Evolutionary conservation across 345 rosid species (phyloP).

Genomic region (Sonneratia caseolaris): DNA sequence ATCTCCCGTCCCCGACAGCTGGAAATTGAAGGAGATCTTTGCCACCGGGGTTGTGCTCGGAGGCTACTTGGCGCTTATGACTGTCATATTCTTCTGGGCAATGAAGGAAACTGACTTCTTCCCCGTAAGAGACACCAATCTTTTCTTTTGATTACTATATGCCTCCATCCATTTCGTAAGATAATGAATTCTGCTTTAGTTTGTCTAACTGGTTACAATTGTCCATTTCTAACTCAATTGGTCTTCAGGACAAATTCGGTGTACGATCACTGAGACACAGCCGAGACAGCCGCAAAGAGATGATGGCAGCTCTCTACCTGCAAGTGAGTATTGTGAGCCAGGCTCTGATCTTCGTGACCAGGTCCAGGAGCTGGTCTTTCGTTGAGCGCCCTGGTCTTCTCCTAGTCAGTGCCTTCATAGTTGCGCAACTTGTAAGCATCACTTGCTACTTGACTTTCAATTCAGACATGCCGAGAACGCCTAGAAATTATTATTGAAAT

Average conservation of each 20-base stretch:
- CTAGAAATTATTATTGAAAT: too few species aligned
- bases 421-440: too few species aligned
- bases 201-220: background rate
- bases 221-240: background rate
- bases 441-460: too few species aligned
- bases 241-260: conserved; percentile 28
- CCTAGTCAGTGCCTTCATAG: conserved; percentile 8
- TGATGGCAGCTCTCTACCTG: conserved; percentile 37
- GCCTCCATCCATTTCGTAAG: background rate
- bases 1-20: conserved; percentile 37
- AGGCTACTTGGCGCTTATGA: conserved; percentile 31
- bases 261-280: conserved; percentile 19
- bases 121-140: conserved; percentile 15
- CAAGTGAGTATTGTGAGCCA: conserved; percentile 52
- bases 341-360: conserved; percentile 41
- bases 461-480: too few species aligned
- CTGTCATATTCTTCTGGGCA: conserved; percentile 35
- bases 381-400: conserved; percentile 33
- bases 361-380: conserved; percentile 43
- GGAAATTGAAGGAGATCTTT: conserved; percentile 40
- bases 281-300: conserved; percentile 17
- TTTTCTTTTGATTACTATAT: background rate
- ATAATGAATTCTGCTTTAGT: background rate
- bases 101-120: conserved; percentile 35
- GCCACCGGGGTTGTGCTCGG: conserved; percentile 40